phyloP scores from a whole-genome alignment of 768 basidiomycete genomes.

The Chalciporus piperatus region DNA sequence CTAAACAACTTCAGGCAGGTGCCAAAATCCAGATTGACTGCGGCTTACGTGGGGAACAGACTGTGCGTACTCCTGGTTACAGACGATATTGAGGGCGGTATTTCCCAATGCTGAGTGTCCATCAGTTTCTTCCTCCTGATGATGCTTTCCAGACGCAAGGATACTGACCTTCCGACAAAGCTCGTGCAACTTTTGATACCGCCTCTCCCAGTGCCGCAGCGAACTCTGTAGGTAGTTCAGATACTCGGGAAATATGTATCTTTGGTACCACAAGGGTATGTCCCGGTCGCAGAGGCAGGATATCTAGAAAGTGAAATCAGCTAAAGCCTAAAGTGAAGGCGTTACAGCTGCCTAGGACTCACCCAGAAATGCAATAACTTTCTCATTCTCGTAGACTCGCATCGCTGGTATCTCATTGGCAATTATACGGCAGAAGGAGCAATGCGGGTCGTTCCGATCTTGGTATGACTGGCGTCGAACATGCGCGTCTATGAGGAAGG shows the following conservation, averaged over 20 bases:
- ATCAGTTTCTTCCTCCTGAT: background rate
- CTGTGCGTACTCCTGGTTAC: slow-evolving; percentile 81
- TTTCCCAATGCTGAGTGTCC: slow-evolving; percentile 40
- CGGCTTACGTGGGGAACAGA: slow-evolving; percentile 68
- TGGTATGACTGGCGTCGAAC: slow-evolving; percentile 41
- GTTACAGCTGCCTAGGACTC: slow-evolving; percentile 2
- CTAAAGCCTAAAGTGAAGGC: background rate
- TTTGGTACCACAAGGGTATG: slow-evolving; percentile 75
- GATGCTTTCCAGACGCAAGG: background rate
- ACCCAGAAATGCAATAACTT: slow-evolving; percentile 67
- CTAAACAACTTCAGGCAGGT: slow-evolving; percentile 31
- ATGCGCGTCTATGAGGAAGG: slow-evolving; percentile 68
- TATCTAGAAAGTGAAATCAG: slow-evolving; percentile 45
- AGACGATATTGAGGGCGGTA: slow-evolving; percentile 71
- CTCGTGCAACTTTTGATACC: slow-evolving; percentile 59
- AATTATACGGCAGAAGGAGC: slow-evolving; percentile 69
- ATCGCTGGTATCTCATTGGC: slow-evolving; percentile 43
- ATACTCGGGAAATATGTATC: slow-evolving; percentile 55
- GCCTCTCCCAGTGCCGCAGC: slow-evolving; percentile 58
- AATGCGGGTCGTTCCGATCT: slow-evolving; percentile 50
- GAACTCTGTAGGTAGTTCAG: slow-evolving; percentile 59
- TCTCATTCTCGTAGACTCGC: slow-evolving; percentile 59
- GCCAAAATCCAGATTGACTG: background rate
- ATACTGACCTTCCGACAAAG: slow-evolving; percentile 55
- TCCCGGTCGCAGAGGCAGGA: slow-evolving; percentile 61